These are phyloP conservation scores for Penicillium fimorum DNA, from an alignment of 495 filamentous ascomycete species.

Conservation along the genomic window DNA sequence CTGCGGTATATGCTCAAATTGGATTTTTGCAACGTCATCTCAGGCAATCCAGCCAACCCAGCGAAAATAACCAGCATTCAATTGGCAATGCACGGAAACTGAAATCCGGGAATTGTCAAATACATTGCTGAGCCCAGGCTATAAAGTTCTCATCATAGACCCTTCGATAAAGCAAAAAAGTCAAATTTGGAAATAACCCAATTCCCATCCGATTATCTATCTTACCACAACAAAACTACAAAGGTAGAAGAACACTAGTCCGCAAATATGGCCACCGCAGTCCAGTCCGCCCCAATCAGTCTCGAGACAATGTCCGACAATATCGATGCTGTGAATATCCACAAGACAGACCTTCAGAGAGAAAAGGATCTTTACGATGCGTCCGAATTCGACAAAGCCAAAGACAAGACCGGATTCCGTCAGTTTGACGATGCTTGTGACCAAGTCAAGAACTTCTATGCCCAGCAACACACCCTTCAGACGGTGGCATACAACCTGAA, in stretches of 20 bases:
- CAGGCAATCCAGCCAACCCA: too few relatives aligned
- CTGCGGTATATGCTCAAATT: too few relatives aligned
- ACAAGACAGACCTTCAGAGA: not conserved
- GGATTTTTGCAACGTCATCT: too few relatives aligned
- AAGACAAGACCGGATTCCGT: slow-evolving; percentile 79
- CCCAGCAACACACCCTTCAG: slow-evolving; percentile 79
- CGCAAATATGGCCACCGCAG: slow-evolving; percentile 1
- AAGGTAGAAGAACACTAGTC: not conserved
- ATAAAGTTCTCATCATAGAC: too few relatives aligned
- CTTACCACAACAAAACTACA: too few relatives aligned
- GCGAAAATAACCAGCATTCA: too few relatives aligned
- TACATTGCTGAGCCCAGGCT: too few relatives aligned
- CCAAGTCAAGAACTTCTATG: slow-evolving; percentile 79
- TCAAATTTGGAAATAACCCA: too few relatives aligned
- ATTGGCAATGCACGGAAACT: too few relatives aligned
- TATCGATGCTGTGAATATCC: slow-evolving; percentile 2
- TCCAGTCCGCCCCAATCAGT: not conserved
- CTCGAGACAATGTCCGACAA: slow-evolving; percentile 5
- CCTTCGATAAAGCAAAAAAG: too few relatives aligned
- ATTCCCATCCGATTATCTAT: too few relatives aligned
- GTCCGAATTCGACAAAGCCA: slow-evolving; percentile 68
- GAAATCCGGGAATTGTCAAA: too few relatives aligned
- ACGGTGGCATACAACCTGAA: slow-evolving; percentile 81
- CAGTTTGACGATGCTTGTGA: slow-evolving; percentile 77
- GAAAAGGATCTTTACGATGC: slow-evolving; percentile 36